A percentile compares a stretch with the other conserved stretches of the same genome.
These are phyloP conservation scores for Xylaria sp. DNA, from an alignment of 2,329 filamentous ascomycete genomes.

Conservation along the genomic window DNA sequence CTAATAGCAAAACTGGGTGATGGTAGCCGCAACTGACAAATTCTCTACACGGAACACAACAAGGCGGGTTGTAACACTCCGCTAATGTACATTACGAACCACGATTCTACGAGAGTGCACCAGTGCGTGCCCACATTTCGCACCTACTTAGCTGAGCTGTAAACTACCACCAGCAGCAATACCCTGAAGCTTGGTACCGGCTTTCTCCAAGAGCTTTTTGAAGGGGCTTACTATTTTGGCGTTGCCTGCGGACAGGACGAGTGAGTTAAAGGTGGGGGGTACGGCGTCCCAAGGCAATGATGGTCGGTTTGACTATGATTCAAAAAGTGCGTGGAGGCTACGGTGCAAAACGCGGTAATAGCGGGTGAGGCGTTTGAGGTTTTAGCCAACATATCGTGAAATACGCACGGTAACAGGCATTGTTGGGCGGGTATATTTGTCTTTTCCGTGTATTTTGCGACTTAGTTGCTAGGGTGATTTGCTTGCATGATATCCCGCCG, in stretches of 20 bases:
- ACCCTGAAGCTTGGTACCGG: neutral
- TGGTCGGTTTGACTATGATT: conserved; percentile 1
- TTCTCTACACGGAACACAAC: conserved; percentile 1
- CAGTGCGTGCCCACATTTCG: conserved; percentile 17
- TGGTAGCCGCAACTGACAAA: neutral
- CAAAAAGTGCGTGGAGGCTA: conserved; percentile 14
- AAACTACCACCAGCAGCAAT: neutral
- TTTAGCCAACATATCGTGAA: conserved; percentile 3
- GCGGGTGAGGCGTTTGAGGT: conserved; percentile 16
- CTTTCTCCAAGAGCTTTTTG: neutral
- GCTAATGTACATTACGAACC: conserved; percentile 40
- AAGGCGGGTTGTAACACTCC: conserved; percentile 7
- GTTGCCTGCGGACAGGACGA: neutral
- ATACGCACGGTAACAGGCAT: conserved; percentile 4
- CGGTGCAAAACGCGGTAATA: conserved; percentile 17
- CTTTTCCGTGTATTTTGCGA: conserved; percentile 24
- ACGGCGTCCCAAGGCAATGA: conserved; percentile 4
- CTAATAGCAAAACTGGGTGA: conserved; percentile 32
- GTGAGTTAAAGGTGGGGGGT: neutral
- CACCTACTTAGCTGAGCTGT: conserved; percentile 10
- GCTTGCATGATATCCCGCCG: conserved; percentile 44
- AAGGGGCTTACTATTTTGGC: conserved; percentile 7
- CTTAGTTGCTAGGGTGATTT: conserved; percentile 17
- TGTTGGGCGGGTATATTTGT: neutral
- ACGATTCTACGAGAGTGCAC: conserved; percentile 38